These are phyloP conservation scores for Glycine latifolia DNA, from an alignment of 306 rosid genomes.

Conservation along the genomic window DNA sequence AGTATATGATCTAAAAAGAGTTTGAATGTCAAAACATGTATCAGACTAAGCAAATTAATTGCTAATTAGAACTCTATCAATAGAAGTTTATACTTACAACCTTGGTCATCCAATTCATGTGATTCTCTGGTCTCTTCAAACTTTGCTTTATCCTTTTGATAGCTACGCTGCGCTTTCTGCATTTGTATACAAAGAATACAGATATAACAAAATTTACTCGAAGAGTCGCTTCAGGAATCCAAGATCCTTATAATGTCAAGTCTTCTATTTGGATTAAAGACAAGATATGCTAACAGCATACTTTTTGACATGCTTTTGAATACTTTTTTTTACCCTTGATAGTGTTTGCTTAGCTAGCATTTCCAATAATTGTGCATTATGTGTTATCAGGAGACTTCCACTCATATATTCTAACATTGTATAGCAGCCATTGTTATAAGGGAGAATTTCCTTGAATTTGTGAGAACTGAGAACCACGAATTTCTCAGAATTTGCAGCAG, in stretches of 20 bases:
- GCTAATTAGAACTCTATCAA: slow-evolving; percentile 25
- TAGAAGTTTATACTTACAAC: slow-evolving; percentile 60
- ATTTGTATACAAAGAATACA: slow-evolving; percentile 38
- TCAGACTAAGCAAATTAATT: slow-evolving; percentile 24
- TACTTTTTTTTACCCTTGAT: background rate
- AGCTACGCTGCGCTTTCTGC: slow-evolving; percentile 97
- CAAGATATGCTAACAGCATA: background rate
- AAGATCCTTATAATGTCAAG: background rate
- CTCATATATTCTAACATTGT: slow-evolving; percentile 6
- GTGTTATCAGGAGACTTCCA: background rate
- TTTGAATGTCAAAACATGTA: slow-evolving; percentile 25
- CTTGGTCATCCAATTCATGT: slow-evolving; percentile 66
- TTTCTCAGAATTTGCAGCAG: slow-evolving; percentile 8
- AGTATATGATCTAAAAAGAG: slow-evolving; percentile 14
- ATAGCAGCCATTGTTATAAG: background rate
- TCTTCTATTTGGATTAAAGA: background rate
- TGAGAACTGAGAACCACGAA: background rate
- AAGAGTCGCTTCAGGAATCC: background rate
- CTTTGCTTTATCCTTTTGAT: slow-evolving; percentile 83
- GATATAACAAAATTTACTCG: background rate
- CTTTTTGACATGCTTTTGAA: background rate
- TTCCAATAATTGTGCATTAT: slow-evolving; percentile 5
- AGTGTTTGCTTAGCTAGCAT: background rate
- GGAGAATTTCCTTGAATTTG: background rate
- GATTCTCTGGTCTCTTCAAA: slow-evolving; percentile 70